These are phyloP conservation scores for Podaxis mareebaensis DNA, from an alignment of 768 basidiomycete genomes.

Conservation along the genomic window DNA sequence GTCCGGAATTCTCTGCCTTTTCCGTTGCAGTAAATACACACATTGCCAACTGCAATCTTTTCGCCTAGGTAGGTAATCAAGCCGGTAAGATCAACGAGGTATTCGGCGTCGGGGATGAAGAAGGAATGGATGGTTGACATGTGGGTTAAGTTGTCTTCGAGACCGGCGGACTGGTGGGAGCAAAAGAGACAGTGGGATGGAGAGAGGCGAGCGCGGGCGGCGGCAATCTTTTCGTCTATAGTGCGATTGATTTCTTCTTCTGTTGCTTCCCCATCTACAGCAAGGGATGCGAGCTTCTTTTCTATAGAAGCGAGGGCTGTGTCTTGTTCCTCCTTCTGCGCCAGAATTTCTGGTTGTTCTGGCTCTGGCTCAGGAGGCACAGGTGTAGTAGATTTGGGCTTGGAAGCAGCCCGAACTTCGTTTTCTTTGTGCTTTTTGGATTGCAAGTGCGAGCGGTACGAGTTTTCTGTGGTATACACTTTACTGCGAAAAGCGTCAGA, in stretches of 20 bases:
- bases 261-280: constrained; percentile 31
- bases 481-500: constrained; percentile 55
- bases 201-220: constrained; percentile 63
- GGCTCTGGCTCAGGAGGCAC: constrained; percentile 5
- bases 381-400: constrained; percentile 18
- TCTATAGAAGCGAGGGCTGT: constrained; percentile 17
- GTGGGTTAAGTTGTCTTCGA: constrained; percentile 75
- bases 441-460: constrained; percentile 82
- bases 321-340: constrained; percentile 19
- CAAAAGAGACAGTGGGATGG: constrained; percentile 88
- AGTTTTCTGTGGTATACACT: constrained; percentile 85
- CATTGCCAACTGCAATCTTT: constrained; percentile 90
- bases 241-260: constrained; percentile 51
- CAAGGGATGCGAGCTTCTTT: constrained; percentile 17
- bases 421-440: constrained; percentile 90
- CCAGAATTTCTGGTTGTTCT: not conserved
- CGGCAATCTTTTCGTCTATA: constrained; percentile 77
- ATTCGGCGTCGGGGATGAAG: constrained; percentile 94
- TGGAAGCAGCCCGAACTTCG: constrained; percentile 49
- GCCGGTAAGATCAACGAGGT: constrained; percentile 80
- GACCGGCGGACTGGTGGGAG: constrained; percentile 42
- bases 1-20: constrained; percentile 80
- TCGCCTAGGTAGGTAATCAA: constrained; percentile 86
- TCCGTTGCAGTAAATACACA: constrained; percentile 90
- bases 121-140: constrained; percentile 91